Base-by-base conservation (phyloP, 495 filamentous ascomycete genomes). In the Aspergillus nidulans region DNA sequence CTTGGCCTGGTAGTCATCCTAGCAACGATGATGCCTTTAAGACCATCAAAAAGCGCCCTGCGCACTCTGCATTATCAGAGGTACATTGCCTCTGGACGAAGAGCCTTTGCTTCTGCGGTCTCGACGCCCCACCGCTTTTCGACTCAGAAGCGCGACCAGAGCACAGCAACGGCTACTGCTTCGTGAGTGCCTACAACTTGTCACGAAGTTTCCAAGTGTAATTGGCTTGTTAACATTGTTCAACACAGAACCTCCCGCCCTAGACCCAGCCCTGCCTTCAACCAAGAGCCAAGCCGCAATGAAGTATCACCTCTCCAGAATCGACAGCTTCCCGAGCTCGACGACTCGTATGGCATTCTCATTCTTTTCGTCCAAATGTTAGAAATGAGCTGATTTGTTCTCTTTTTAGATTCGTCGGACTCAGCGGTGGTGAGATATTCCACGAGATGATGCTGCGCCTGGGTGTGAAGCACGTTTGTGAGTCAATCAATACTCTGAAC, bases 381-480 rank as follows among this genome's bases (percentile, higher is more conserved):
- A 23, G 20, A 52, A 50, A 50, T 41, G 42, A 41, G 46, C 49
- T 34, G 28, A 63, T 42, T 52, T 57, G 20, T 56, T 55, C 58
- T 5, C 30, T 38, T 25, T 13, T 61, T 57, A 89, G 89, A 49
- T 96, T 98, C 75, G 89, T 97, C 67, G 95, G 95, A 28, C 89
- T 90, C 77, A 95, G 81, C 46, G 95, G 95, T 69, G 94, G 94
- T 65, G 86, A 96, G 68, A 97, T 98, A 57, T 96, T 98, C 77
- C 91, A 98, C 64, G 92, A 98, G 73, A 97, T 98, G 94, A 96
- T 98, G 90, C 81, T 91, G 38, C 78, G 94, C 64, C 90, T 92
- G 57, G 83, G 77, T 57, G 95, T 98, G 25, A 92, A 96, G 76
- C 89, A 95, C 71, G 78, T 97, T 63, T 95, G 89, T 91, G 76